A percentile compares a stretch with the other conserved stretches of the same genome.
Evolutionary conservation across 768 basidiomycete species (phyloP).

Genomic region (Phlegmacium glaucopus): DNA sequence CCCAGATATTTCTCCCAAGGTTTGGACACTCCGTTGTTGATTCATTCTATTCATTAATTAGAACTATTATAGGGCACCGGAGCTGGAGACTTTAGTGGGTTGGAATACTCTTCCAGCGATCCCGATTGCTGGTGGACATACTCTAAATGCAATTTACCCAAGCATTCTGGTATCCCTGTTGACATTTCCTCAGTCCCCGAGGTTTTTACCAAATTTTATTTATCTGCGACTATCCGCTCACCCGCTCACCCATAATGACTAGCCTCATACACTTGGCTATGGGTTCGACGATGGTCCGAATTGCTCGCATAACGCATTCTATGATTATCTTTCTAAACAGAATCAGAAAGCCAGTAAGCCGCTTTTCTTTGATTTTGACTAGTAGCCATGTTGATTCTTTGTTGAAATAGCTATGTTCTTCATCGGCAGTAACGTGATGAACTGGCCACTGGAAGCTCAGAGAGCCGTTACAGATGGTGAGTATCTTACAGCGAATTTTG

Average conservation of each 20-base stretch:
- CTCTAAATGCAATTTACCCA: slow-evolving; percentile 44
- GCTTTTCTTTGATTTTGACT: slow-evolving; percentile 17
- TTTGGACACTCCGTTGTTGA: slow-evolving; percentile 3
- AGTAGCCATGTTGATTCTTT: not conserved
- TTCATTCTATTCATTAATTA: not conserved
- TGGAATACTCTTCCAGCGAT: slow-evolving; percentile 37
- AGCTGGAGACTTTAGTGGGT: slow-evolving; percentile 26
- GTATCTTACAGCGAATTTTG: slow-evolving; percentile 1
- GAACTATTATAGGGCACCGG: slow-evolving; percentile 16
- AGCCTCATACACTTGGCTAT: slow-evolving; percentile 56
- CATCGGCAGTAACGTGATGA: slow-evolving; percentile 55
- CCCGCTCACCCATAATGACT: not conserved
- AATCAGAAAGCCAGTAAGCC: slow-evolving; percentile 55
- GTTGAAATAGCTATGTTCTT: slow-evolving; percentile 51
- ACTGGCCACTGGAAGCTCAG: slow-evolving; percentile 55
- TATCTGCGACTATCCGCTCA: not conserved
- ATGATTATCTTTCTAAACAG: slow-evolving; percentile 46
- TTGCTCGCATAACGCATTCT: slow-evolving; percentile 62
- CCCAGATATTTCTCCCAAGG: slow-evolving; percentile 48
- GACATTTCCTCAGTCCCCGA: slow-evolving; percentile 50
- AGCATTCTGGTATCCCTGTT: slow-evolving; percentile 35
- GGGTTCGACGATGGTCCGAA: slow-evolving; percentile 67
- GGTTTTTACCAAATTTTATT: slow-evolving; percentile 20
- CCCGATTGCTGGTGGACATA: slow-evolving; percentile 54
- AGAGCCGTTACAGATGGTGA: slow-evolving; percentile 49